These are phyloP conservation scores for Aspergillus brunneoviolaceus DNA, from an alignment of 2,329 filamentous ascomycete species.

Conservation along the genomic window DNA sequence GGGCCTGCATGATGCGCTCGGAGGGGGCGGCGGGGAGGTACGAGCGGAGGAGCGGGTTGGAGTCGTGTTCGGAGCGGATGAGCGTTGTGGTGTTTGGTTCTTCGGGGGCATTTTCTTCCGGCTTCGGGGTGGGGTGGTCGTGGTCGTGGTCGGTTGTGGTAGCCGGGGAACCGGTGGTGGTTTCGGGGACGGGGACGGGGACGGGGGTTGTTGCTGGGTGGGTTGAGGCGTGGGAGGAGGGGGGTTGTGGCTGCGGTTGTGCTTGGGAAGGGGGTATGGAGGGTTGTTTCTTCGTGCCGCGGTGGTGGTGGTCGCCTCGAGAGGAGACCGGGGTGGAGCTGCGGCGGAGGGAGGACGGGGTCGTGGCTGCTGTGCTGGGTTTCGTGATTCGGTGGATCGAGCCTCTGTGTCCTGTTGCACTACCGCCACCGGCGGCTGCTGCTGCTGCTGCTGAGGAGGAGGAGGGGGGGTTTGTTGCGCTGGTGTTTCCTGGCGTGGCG, in stretches of 20 bases:
- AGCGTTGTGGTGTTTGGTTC: slow-evolving; percentile 19
- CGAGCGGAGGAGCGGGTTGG: slow-evolving; percentile 44
- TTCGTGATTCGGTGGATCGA: slow-evolving; percentile 23
- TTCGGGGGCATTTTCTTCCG: slow-evolving; percentile 7
- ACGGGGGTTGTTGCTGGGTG: neutral
- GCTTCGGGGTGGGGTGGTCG: neutral
- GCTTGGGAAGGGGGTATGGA: slow-evolving; percentile 3
- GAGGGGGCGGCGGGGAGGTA: slow-evolving; percentile 46
- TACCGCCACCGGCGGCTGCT: neutral
- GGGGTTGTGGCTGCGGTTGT: neutral
- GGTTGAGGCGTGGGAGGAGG: slow-evolving; percentile 3
- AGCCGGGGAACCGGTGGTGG: neutral
- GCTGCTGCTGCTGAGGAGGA: neutral
- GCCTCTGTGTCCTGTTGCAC: slow-evolving; percentile 17
- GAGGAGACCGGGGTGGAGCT: slow-evolving; percentile 29
- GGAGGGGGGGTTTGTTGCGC: slow-evolving; percentile 3
- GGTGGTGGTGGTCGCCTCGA: slow-evolving; percentile 6
- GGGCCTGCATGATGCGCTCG: slow-evolving; percentile 45
- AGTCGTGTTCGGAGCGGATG: slow-evolving; percentile 39
- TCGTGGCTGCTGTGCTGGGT: slow-evolving; percentile 5
- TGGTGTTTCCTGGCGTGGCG: slow-evolving; percentile 18
- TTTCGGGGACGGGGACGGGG: neutral
- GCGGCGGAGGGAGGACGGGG: slow-evolving; percentile 21
- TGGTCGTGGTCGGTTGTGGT: neutral
- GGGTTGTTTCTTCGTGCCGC: slow-evolving; percentile 21